Base-by-base conservation (phyloP, 73 alveolate species). In the Symbiodinium pilosum region DNA sequence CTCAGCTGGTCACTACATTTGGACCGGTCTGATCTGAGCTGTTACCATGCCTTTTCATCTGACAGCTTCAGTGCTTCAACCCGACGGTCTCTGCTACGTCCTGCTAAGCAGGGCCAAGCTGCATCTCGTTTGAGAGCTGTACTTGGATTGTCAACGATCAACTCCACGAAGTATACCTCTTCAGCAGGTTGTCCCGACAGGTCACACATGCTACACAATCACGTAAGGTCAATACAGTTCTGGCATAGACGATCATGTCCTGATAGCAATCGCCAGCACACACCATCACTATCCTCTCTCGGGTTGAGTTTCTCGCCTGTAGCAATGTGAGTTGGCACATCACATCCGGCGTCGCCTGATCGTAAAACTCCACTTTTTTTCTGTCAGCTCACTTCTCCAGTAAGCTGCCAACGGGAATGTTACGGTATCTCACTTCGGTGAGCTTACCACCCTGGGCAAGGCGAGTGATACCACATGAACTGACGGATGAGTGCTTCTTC, bases 231-330 rank as follows among this genome's bases (percentile, higher is more conserved):
- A 30, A 21, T 1, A 36, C 98, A 1, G 93, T 77, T 32, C 98
- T 71, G 42, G 98, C 98, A 93, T 93, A 93, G 84, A 93, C 85
- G 73, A 93, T 81, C 98, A 93, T 93, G 98, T 93, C 77, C 97
- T 91, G 39, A 39, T 28, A 64, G 81, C 81, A 16, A 47, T 16
- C 40, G 26, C 38, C 6, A 38, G 56, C 59, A 81, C 52, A 30
- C 16, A 24, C 42, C 40, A 81, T 2, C 26, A 41, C 87, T 30
- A 0, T 51, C 14, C 87, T 7, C 24, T 77, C 87, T n/a, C n/a
- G n/a, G n/a, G n/a, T n/a, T n/a, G n/a, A 28, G 18, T n/a, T 36
- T 12, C 73, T 56, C 30, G 1, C 83, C 97, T 69, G 87, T 41
- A 91, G n/a, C n/a, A 91, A 77, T 32, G 97, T 91, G 88, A 91